Percentiles rank a stretch among this genome's conserved stretches.
phyloP scores from a whole-genome alignment of 2,329 filamentous ascomycete species.

The Penicillium rolfsii region DNA sequence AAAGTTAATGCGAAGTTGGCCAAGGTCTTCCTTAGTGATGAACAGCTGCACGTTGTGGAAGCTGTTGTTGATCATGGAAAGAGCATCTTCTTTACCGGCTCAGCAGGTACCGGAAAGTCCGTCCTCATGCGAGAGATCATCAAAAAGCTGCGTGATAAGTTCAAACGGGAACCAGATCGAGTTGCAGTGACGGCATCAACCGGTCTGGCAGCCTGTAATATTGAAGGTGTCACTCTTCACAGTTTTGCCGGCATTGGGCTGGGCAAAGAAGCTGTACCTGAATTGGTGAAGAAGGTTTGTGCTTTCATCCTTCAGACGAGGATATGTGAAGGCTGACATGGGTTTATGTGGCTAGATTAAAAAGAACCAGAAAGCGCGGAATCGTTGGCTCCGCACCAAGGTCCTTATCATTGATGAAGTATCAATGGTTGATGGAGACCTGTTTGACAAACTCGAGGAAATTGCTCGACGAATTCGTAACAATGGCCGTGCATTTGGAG shows the following conservation, averaged over 20 bases:
- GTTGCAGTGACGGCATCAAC: slow-evolving; percentile 95
- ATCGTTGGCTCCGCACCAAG: slow-evolving; percentile 85
- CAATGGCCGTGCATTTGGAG: slow-evolving; percentile 90
- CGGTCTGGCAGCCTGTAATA: slow-evolving; percentile 92
- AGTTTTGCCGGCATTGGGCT: slow-evolving; percentile 95
- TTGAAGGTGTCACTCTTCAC: slow-evolving; percentile 92
- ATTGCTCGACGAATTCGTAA: slow-evolving; percentile 85
- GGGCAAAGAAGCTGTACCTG: slow-evolving; percentile 81
- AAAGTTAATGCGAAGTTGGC: slow-evolving; percentile 48
- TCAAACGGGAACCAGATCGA: slow-evolving; percentile 74
- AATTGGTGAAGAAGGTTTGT: slow-evolving; percentile 74
- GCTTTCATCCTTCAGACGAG: neutral
- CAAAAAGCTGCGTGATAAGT: slow-evolving; percentile 74
- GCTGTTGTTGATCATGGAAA: slow-evolving; percentile 78
- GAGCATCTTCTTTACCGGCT: slow-evolving; percentile 97
- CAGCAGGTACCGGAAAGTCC: slow-evolving; percentile 94
- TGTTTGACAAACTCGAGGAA: slow-evolving; percentile 93
- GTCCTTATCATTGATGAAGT: slow-evolving; percentile 91
- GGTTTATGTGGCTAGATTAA: slow-evolving; percentile 60
- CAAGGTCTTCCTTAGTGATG: slow-evolving; percentile 74
- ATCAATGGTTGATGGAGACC: slow-evolving; percentile 96
- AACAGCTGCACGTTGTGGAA: slow-evolving; percentile 82
- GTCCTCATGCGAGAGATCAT: slow-evolving; percentile 95
- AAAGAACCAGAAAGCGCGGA: slow-evolving; percentile 82
- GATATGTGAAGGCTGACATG: slow-evolving; percentile 20